Base-by-base conservation (phyloP, 2,329 filamentous ascomycete genomes). In the Graphilbum fragrans region DNA sequence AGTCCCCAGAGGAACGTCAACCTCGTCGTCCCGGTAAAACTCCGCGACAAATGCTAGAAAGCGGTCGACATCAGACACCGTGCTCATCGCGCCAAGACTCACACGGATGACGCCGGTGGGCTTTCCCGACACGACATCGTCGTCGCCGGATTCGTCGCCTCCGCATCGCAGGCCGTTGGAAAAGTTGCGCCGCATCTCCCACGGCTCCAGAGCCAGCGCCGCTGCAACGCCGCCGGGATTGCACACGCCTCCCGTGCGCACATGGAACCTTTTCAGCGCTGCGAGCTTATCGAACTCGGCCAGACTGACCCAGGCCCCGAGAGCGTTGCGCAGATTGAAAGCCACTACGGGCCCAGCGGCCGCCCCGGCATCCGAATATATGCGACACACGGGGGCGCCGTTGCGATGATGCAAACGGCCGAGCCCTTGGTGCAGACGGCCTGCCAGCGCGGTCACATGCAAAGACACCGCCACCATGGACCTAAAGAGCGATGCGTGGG, bases 21-120 rank as follows among this genome's bases (percentile, higher is more conserved):
- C 23, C 18, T 21, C 23, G 32, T 38, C 19, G 6, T 61, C 58
- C 12, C 49, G 54, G 47, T 79, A 86, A 46, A 85, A 87, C 45
- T 87, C 82, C 18, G 64, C 58, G 17, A 94, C 58, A 51, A 94
- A 94, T 1, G 63, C 60, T 27, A 90, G 48, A 42, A 96, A 86
- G 11, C 61, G 65, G 22, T 79, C 67, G 9, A 95, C 76, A 56
- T 98, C 92, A 8, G 67, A 64, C 22, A 74, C 54, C 10, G 77
- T 90, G 54, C 85, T 95, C 85, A 94, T 94, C 0, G 88, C 86
- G 3, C 90, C 92, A 0, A 96, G 59, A 52, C 90, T 96, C 31
- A 80, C 77, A 45, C 92, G 77, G 47, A 96, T 76, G 29, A 93
- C 77, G 1, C 92, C 92, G 0, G 86, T 94, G 3, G 90, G 86